Evolutionary conservation across 176 grass and related monocot genomes (phyloP).

Genomic region (Zoysia pacifica): DNA sequence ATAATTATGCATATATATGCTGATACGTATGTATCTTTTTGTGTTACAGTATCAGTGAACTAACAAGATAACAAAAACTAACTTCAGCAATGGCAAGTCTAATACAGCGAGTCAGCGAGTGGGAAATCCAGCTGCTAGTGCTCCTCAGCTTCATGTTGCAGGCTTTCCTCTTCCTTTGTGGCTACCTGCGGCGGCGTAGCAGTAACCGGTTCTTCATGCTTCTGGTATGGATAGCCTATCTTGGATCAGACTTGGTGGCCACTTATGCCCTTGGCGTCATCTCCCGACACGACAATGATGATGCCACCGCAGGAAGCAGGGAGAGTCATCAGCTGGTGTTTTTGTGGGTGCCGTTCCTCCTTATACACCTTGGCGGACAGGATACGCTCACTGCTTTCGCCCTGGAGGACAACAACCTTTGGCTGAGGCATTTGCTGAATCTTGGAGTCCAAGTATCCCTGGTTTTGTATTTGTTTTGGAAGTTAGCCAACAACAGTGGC

Average conservation of each 20-base stretch:
- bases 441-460: background rate
- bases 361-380: background rate
- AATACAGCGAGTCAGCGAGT: background rate
- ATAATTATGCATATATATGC: too few species aligned
- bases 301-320: background rate
- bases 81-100: too few species aligned
- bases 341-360: constrained; percentile 1
- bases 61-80: too few species aligned
- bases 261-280: background rate
- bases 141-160: background rate
- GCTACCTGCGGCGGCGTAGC: background rate
- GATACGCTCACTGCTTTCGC: background rate
- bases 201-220: background rate
- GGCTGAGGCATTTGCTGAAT: constrained; percentile 3
- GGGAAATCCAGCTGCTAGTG: background rate
- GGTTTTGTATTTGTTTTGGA: background rate
- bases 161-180: background rate
- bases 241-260: background rate
- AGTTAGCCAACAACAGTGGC: background rate
- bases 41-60: too few species aligned
- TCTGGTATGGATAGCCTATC: background rate
- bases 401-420: background rate
- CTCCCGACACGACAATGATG: background rate
- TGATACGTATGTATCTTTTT: too few species aligned
- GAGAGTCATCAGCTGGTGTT: background rate